Base-by-base conservation (phyloP, 2,329 filamentous ascomycete species). In the Escovopsis sp. region DNA sequence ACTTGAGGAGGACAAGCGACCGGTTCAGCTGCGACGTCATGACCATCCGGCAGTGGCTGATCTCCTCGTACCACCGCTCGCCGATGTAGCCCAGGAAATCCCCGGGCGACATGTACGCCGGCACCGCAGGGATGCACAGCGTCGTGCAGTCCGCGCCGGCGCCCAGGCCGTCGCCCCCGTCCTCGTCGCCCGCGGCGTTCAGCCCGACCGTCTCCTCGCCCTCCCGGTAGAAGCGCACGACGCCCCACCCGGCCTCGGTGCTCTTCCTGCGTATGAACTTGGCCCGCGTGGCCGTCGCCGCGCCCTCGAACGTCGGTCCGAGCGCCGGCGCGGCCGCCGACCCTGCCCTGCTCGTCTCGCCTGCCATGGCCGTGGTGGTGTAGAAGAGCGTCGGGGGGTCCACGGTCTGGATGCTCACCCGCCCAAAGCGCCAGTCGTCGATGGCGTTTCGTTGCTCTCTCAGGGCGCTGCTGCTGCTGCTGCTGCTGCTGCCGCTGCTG, bases 1-100 rank as follows among this genome's bases (percentile, higher is more conserved):
- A 95, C 64, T 94, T 95, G 75, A 98, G 83, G 47, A 98, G 69
- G 26, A 94, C 89, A 70, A 98, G 83, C 64, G 96, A 96, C 47
- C 88, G 77, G 60, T 93, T 95, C 59, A 86, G 80, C 48, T 80
- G 74, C 42, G 82, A 83, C 1, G 91, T 96, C 69, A 87, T 80
- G 43, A 98, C 84, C 76, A 98, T 86, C 42, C 91, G 73, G 57
- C 94, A 94, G 65, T 98, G 91, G 53, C 82, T 91, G 45, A 98
- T 85, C 46, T 88, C 75, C 45, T 83, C 77, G 58, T 84, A 76
- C 59, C 89, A 94, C 56, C 79, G 78, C 58, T 94, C 85, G 4
- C 91, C 91, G 6, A 96, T 76, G 53, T 93, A 96, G 0, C 86
- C 88, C 49, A 96, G 65, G 45, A 98, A 85, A 55, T 96, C 89